phyloP scores from a whole-genome alignment of 176 grass and related monocot species.

The Carex parvula region DNA sequence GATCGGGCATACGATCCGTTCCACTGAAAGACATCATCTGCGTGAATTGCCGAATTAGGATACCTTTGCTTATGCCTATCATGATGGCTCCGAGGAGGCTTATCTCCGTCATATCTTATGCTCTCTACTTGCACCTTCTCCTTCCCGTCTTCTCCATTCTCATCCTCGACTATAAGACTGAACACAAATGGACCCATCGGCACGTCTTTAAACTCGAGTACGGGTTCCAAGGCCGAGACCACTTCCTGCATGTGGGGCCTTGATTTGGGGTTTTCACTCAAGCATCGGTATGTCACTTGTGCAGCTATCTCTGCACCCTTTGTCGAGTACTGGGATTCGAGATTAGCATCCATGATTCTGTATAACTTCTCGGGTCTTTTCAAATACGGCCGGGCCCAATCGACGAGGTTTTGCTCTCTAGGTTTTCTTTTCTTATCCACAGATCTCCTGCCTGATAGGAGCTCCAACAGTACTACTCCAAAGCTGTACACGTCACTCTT shows the following conservation, averaged over 20 bases:
- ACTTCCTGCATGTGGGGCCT: slow-evolving; percentile 78
- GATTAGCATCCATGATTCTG: slow-evolving; percentile 53
- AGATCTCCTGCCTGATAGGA: slow-evolving; percentile 42
- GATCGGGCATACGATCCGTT: slow-evolving; percentile 28
- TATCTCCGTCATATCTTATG: slow-evolving; percentile 35
- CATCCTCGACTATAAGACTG: slow-evolving; percentile 53
- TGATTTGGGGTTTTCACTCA: slow-evolving; percentile 63
- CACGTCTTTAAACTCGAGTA: slow-evolving; percentile 55
- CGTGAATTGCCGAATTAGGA: slow-evolving; percentile 59
- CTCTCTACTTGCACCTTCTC: slow-evolving; percentile 35
- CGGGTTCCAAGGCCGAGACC: slow-evolving; percentile 55
- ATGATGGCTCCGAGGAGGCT: slow-evolving; percentile 43
- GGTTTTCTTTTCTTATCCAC: slow-evolving; percentile 40
- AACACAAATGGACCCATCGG: slow-evolving; percentile 54
- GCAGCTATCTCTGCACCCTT: slow-evolving; percentile 64
- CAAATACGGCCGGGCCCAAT: slow-evolving; percentile 63
- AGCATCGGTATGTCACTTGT: slow-evolving; percentile 71
- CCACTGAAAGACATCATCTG: slow-evolving; percentile 41
- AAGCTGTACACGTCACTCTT: slow-evolving; percentile 88
- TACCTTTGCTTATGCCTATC: slow-evolving; percentile 58
- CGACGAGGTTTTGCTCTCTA: slow-evolving; percentile 65
- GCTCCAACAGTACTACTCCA: slow-evolving; percentile 64
- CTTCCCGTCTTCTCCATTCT: slow-evolving; percentile 2
- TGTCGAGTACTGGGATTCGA: slow-evolving; percentile 68
- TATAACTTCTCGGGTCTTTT: slow-evolving; percentile 43